Percentiles rank a stretch among this genome's conserved stretches.
phyloP scores from a whole-genome alignment of 129 eudicot species.

The Lactuca sativa region DNA sequence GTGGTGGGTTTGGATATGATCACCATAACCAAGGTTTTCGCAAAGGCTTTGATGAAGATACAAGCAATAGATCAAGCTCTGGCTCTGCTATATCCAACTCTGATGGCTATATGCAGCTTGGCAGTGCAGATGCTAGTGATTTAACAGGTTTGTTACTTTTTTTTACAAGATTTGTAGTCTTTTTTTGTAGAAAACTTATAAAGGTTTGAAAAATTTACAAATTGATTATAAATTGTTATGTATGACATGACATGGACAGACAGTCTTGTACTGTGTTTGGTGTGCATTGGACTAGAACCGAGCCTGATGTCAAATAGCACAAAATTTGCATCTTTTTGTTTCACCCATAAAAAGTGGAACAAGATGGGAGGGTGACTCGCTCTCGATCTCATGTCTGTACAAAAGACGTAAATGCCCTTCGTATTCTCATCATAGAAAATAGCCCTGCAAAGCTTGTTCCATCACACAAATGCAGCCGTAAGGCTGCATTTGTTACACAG shows the following conservation, averaged over 20 bases:
- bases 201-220: neutral
- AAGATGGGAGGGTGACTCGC: neutral
- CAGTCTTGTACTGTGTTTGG: neutral
- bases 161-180: neutral
- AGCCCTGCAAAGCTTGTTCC: neutral
- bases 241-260: neutral
- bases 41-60: conserved; percentile 75
- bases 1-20: conserved; percentile 38
- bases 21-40: conserved; percentile 48
- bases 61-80: conserved; percentile 91
- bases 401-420: neutral
- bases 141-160: conserved; percentile 58
- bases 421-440: neutral
- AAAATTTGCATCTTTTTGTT: neutral
- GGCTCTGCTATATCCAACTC: conserved; percentile 97
- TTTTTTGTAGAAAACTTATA: neutral
- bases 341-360: neutral
- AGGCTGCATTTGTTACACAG: neutral
- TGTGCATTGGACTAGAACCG: neutral
- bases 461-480: neutral
- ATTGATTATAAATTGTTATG: conserved; percentile 1
- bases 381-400: neutral
- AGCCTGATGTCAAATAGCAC: neutral
- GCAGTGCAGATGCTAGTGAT: conserved; percentile 89
- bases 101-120: conserved; percentile 84